A percentile compares a stretch with the other conserved stretches of the same genome.
Conservation (phyloP, 371 early-diverging fungal genomes). For the Actinomucor elegans region DNA sequence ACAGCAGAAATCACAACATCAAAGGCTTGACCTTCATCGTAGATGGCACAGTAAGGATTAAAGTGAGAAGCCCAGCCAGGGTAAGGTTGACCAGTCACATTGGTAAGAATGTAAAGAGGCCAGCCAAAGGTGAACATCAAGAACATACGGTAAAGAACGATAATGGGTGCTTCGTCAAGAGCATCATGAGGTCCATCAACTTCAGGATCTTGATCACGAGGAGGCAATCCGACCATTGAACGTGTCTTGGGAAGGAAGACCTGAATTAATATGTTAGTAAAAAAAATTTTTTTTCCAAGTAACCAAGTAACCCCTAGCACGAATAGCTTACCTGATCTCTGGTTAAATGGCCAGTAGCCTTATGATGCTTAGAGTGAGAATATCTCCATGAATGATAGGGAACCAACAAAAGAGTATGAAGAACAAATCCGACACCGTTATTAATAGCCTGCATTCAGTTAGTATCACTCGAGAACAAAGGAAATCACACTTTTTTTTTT, state of each 20-base stretch:
- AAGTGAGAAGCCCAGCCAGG: conserved; percentile 82
- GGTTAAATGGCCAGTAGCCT: conserved; percentile 76
- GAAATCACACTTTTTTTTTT: too few relatives aligned
- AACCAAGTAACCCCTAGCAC: not conserved
- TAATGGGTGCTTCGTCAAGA: conserved; percentile 70
- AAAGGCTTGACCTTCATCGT: conserved; percentile 64
- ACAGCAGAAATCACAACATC: conserved; percentile 70
- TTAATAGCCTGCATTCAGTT: conserved; percentile 50
- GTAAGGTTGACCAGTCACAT: conserved; percentile 74
- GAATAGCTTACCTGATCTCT: conserved; percentile 65
- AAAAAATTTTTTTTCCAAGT: conserved; percentile 4
- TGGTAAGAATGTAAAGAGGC: conserved; percentile 79
- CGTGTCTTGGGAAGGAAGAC: conserved; percentile 84
- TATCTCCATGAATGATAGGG: conserved; percentile 82
- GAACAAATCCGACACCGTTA: conserved; percentile 78
- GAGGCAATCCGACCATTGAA: conserved; percentile 44
- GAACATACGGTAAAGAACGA: conserved; percentile 56
- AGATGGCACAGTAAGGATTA: conserved; percentile 74
- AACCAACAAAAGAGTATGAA: conserved; percentile 83
- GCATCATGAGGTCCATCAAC: conserved; percentile 43
- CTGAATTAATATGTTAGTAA: conserved; percentile 15
- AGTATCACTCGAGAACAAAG: not conserved
- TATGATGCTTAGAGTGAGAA: conserved; percentile 83
- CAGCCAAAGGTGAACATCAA: conserved; percentile 78
- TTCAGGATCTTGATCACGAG: conserved; percentile 35